Evolutionary conservation across 2,329 filamentous ascomycete genomes (phyloP), one percentile per base, ranked within the genome.

Genomic region (Trichoderma sp.): DNA sequence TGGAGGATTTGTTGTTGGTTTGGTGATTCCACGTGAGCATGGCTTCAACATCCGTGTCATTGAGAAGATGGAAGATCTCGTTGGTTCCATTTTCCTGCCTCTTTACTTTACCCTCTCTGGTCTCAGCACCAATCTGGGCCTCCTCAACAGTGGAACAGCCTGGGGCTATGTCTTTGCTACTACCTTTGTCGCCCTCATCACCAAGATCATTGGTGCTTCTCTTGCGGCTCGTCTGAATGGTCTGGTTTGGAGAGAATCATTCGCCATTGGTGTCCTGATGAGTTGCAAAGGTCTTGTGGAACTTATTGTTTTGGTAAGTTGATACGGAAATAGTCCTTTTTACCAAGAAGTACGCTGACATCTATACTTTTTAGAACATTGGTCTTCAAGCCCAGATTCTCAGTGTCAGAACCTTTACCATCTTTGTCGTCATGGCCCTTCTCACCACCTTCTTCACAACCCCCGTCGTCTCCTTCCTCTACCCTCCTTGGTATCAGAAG

Each of bases 261-360:
- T 97, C 36, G 90, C 93, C 1, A 96, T 98, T 75, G 95, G 95
- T 15, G 90, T 91, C 18, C 83, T 98, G 77, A 98, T 98, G 95
- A 97, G 93, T 82, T 98, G 95, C 82, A 98, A 98, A 81, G 95
- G 95, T 77, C 86, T 98, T 11, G 95, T 98, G 0, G 95, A 98
- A 80, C 84, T 98, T 67, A 98, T 98, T 80, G 95, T 98, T n/a
- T 81, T 97, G 81, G 93, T 95, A 85, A 82, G 90, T 76, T 26
- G 28, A 24, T 34, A 53, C 18, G 15, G 12, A 36, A 51, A 4
- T 2, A 6, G 3, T 1, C 15, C 1, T 8, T 18, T 14, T 12
- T 30, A 12, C 24, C 15, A n/a, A 39, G 53, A 4, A 67, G 1
- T 28, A 12, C n/a, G 18, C 68, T 73, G 62, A 73, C 68, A 18